Percentiles rank a stretch among this genome's conserved stretches.
These are phyloP conservation scores for Botrytis tulipae DNA, from an alignment of 2,329 filamentous ascomycete species.

Conservation along the genomic window DNA sequence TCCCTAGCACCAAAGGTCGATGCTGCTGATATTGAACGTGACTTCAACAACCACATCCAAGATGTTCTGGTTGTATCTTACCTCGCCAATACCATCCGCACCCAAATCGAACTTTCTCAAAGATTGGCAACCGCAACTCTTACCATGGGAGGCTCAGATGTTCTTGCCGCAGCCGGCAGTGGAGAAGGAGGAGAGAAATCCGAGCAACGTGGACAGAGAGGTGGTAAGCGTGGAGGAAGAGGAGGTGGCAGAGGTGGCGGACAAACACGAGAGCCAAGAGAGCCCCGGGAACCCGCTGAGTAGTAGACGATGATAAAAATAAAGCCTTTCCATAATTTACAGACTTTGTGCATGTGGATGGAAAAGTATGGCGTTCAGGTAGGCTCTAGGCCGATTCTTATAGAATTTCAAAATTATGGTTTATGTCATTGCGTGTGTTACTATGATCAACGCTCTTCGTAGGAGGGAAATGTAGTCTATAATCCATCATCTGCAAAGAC, in stretches of 20 bases:
- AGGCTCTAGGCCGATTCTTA: conserved; percentile 44
- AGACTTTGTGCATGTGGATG: conserved; percentile 36
- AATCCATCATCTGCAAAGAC: not conserved
- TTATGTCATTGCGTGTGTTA: conserved; percentile 27
- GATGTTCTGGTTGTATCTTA: conserved; percentile 98
- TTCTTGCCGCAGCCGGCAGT: conserved; percentile 38
- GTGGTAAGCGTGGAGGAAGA: conserved; percentile 49
- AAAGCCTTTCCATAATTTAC: conserved; percentile 31
- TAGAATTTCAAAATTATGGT: conserved; percentile 28
- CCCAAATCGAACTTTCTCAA: conserved; percentile 97
- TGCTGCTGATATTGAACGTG: conserved; percentile 82
- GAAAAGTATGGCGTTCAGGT: conserved; percentile 43
- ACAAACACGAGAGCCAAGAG: conserved; percentile 46
- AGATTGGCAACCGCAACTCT: conserved; percentile 80
- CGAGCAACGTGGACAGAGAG: conserved; percentile 47
- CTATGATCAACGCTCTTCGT: not conserved
- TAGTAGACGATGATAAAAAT: conserved; percentile 23
- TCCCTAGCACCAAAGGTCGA: conserved; percentile 95
- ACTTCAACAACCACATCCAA: conserved; percentile 99
- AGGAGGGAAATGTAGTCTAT: not conserved
- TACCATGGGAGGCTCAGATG: conserved; percentile 52
- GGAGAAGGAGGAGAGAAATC: conserved; percentile 48
- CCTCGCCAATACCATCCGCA: conserved; percentile 96
- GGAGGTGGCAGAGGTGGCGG: conserved; percentile 52
- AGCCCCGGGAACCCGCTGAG: conserved; percentile 36